Base-by-base conservation (phyloP, 2,329 filamentous ascomycete genomes). In the Venturia oleaginea region DNA sequence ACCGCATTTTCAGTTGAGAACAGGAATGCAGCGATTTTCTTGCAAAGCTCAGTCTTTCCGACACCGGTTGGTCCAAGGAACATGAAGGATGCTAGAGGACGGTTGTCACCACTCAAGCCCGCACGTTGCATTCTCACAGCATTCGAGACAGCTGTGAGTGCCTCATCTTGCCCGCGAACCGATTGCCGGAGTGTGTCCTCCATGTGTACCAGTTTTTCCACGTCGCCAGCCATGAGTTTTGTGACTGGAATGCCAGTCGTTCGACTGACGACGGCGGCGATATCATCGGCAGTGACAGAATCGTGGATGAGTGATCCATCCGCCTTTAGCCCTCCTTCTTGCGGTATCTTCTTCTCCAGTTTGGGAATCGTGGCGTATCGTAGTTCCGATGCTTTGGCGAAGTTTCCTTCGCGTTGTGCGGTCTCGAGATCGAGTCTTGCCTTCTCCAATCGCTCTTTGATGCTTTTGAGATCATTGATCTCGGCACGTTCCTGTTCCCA, bases 1-100 rank as follows among this genome's bases (percentile, higher is more conserved):
- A 99, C 91, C 2, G 94, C 93, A 34, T 86, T 86, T 70, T 96
- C 91, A 1, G 91, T 96, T 0, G 90, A 94, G 77, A 97, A 99
- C 43, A 99, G 81, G 78, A 97, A 97, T 65, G 84, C 84, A 1
- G 94, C 94, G 70, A 99, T 87, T 74, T 95, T 93, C 81, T 97
- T 97, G 82, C 92, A 96, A 0, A 97, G 85, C 73, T 97, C 92
- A 3, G 94, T 99, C 80, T 97, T 99, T 65, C 94, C 94, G 22
- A 97, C 93, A 72, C 94, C 94, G 0, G 94, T 97, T 5, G 94
- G 94, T 0, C 94, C 94, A 3, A 97, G 83, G 83, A 97, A 97
- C 88, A 97, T 97, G 79, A 97, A 97, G 0, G 90, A 95, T 0
- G 93, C 94, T 6, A 96, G 82, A 0, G 94, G 94, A 0, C 92